These are phyloP conservation scores for Paramecium sexaurelia DNA, from an alignment of 73 alveolate species.

Conservation along the genomic window DNA sequence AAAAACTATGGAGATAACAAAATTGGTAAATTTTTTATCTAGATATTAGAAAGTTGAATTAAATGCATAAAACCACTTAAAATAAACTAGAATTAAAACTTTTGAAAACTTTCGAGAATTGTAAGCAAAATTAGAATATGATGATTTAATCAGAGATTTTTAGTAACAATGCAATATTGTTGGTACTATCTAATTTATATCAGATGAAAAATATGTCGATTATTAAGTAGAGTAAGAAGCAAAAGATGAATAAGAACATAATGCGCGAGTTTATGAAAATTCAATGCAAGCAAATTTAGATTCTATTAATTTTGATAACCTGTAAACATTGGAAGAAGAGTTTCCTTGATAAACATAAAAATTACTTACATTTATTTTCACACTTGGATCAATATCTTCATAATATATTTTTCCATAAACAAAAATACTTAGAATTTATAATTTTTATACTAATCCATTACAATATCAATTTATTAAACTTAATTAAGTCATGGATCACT, in stretches of 20 bases:
- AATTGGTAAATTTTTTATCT: not conserved
- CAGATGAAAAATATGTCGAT: not conserved
- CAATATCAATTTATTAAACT: no score
- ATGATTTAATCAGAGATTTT: not conserved
- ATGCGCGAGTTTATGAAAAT: not conserved
- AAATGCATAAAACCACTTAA: not conserved
- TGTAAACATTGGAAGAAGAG: not conserved
- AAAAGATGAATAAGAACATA: not conserved
- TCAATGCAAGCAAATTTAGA: not conserved
- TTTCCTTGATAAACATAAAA: not conserved
- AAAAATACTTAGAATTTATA: not conserved
- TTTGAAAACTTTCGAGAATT: not conserved
- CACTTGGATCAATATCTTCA: not conserved
- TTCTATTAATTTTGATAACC: not conserved
- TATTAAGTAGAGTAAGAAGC: not conserved
- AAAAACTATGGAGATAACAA: constrained; percentile 26
- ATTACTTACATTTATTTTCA: not conserved
- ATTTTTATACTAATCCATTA: no score
- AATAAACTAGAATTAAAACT: not conserved
- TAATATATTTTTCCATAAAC: not conserved
- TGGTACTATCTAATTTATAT: not conserved
- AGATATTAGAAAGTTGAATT: constrained; percentile 5
- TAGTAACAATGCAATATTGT: not conserved
- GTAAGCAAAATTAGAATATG: constrained; percentile 3
- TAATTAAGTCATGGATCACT: no score